Conservation (phyloP, 106 monocot species). For the Allium sativum region DNA sequence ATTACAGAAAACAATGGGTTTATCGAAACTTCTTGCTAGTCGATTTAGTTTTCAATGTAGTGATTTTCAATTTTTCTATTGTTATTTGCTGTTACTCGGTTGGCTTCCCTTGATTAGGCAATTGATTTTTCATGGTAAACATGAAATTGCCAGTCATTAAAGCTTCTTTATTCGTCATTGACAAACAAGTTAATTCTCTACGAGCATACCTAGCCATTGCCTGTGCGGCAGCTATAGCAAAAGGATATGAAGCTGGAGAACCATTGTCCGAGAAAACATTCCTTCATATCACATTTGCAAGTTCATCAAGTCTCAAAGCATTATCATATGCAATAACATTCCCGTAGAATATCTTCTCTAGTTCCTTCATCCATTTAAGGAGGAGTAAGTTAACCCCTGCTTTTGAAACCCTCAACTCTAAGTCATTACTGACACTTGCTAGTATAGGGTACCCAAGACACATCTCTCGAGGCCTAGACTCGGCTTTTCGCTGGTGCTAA, state of each 20-base stretch:
- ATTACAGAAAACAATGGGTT: too few relatives aligned
- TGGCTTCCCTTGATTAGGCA: slow-evolving; percentile 8
- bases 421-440: too few relatives aligned
- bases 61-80: background rate
- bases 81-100: background rate
- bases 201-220: slow-evolving; percentile 82
- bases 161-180: slow-evolving; percentile 77
- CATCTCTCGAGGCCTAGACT: too few relatives aligned
- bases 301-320: slow-evolving; percentile 73
- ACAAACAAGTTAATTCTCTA: slow-evolving; percentile 83
- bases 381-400: slow-evolving; percentile 81
- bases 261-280: slow-evolving; percentile 92
- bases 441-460: too few relatives aligned
- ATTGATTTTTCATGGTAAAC: slow-evolving; percentile 53
- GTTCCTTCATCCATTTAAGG: slow-evolving; percentile 97
- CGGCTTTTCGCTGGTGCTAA: too few relatives aligned
- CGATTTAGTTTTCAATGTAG: background rate
- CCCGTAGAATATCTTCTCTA: slow-evolving; percentile 97
- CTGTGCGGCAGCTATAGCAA: too few relatives aligned
- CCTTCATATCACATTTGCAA: slow-evolving; percentile 82
- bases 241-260: slow-evolving; percentile 30
- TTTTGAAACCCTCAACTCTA: too few relatives aligned
- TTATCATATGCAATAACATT: slow-evolving; percentile 85
- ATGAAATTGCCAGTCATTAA: slow-evolving; percentile 84
- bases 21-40: too few relatives aligned